Evolutionary conservation across 768 basidiomycete species (phyloP).

Genomic region (Leccinum subgranulosum): DNA sequence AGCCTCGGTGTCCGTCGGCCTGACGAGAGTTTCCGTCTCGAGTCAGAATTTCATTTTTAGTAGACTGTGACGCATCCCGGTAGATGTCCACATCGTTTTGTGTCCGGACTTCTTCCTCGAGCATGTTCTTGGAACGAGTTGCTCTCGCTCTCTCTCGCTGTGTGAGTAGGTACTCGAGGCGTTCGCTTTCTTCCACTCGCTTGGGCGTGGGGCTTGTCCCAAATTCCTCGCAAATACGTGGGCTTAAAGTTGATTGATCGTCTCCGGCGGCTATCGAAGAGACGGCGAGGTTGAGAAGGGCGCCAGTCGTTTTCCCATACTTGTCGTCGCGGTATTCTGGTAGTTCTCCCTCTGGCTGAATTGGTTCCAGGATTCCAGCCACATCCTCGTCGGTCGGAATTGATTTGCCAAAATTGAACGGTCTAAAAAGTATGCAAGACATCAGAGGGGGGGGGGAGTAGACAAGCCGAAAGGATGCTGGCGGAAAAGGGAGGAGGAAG

Average conservation of each 20-base stretch:
- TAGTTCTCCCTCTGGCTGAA: constrained; percentile 11
- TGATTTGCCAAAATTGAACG: constrained; percentile 43
- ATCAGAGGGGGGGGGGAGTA: not conserved
- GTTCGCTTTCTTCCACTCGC: constrained; percentile 9
- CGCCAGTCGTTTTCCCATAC: constrained; percentile 2
- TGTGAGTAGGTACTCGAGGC: constrained; percentile 25
- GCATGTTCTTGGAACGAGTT: not conserved
- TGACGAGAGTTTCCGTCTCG: not conserved
- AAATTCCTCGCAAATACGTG: constrained; percentile 21
- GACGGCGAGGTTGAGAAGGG: constrained; percentile 11
- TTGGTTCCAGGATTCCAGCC: constrained; percentile 14
- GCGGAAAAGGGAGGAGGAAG: not conserved
- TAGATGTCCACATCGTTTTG: not conserved
- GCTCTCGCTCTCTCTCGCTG: constrained; percentile 21
- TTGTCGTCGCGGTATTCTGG: constrained; percentile 14
- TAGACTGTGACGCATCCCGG: not conserved
- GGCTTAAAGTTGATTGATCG: constrained; percentile 1
- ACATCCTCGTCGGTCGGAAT: constrained; percentile 34
- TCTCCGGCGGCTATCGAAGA: constrained; percentile 10
- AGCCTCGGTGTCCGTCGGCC: not conserved
- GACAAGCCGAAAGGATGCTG: not conserved
- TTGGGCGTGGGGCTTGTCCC: constrained; percentile 26
- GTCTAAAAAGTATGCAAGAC: constrained; percentile 29
- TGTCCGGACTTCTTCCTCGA: not conserved
- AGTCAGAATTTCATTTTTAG: not conserved